These are phyloP conservation scores for Vicia villosa DNA, from an alignment of 306 rosid species.

Conservation along the genomic window DNA sequence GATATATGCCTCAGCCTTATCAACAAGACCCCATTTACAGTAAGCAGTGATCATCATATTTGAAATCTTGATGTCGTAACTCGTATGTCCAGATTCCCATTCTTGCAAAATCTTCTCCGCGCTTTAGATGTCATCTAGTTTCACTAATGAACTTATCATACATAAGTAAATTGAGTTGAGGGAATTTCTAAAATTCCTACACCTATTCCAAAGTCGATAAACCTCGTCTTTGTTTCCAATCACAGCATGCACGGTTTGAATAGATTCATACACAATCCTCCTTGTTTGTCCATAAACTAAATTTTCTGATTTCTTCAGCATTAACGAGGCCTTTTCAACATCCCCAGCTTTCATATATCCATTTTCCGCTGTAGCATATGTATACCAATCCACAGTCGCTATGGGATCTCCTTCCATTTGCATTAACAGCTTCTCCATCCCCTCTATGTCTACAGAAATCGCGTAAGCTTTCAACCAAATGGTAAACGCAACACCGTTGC, in stretches of 20 bases:
- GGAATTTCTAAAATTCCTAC: conserved; percentile 17
- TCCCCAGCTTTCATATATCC: conserved; percentile 57
- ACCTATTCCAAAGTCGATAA: conserved; percentile 62
- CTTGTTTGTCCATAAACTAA: conserved; percentile 5
- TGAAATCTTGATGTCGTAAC: conserved; percentile 57
- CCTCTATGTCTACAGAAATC: conserved; percentile 36
- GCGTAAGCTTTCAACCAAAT: conserved; percentile 60
- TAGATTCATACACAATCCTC: conserved; percentile 50
- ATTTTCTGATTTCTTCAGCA: conserved; percentile 56
- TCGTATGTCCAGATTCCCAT: conserved; percentile 54
- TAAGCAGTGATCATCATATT: conserved; percentile 56
- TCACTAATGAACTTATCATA: conserved; percentile 61
- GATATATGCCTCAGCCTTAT: conserved; percentile 56
- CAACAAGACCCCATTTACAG: conserved; percentile 56
- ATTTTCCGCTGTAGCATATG: conserved; percentile 54
- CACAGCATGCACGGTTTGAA: conserved; percentile 47
- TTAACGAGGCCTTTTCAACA: conserved; percentile 44
- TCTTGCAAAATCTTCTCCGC: conserved; percentile 65
- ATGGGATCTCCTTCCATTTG: conserved; percentile 61
- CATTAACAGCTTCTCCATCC: conserved; percentile 61
- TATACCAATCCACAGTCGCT: conserved; percentile 49
- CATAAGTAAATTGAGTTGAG: conserved; percentile 51
- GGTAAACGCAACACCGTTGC: conserved; percentile 40
- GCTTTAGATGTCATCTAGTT: conserved; percentile 64
- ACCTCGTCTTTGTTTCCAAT: conserved; percentile 63